Evolutionary conservation across 495 filamentous ascomycete genomes (phyloP).

Genomic region (Neurospora terricola): DNA sequence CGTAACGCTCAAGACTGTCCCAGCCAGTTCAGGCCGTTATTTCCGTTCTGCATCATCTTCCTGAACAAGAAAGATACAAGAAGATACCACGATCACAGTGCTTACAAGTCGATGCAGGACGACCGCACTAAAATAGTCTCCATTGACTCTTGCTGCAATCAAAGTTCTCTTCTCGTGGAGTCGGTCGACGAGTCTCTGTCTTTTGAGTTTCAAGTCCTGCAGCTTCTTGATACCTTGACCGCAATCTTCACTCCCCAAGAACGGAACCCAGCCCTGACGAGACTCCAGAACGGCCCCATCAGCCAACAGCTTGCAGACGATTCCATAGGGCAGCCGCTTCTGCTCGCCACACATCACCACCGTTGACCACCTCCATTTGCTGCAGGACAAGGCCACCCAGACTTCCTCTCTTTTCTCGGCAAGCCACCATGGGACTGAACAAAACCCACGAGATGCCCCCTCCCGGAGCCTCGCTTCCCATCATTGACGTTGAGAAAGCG

Average conservation of each 20-base stretch:
- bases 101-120: not conserved
- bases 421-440: constrained; percentile 8
- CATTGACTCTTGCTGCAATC: not conserved
- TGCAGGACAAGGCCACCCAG: not conserved
- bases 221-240: not conserved
- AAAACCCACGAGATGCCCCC: constrained; percentile 5
- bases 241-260: not conserved
- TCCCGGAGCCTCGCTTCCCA: constrained; percentile 4
- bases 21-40: not conserved
- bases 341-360: not conserved
- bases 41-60: not conserved
- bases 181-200: not conserved
- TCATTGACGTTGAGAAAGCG: constrained; percentile 4
- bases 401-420: not conserved
- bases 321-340: not conserved
- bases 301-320: not conserved
- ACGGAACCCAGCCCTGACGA: not conserved
- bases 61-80: not conserved
- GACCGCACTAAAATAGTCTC: not conserved
- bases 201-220: not conserved
- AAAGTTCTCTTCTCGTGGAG: not conserved
- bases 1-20: not conserved
- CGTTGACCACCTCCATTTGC: not conserved
- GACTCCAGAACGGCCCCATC: constrained; percentile 5
- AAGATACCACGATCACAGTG: not conserved